Percentiles rank a stretch among this genome's conserved stretches.
phyloP scores from a whole-genome alignment of 1,284 basidiomycete genomes.

The Inonotus hispidus region DNA sequence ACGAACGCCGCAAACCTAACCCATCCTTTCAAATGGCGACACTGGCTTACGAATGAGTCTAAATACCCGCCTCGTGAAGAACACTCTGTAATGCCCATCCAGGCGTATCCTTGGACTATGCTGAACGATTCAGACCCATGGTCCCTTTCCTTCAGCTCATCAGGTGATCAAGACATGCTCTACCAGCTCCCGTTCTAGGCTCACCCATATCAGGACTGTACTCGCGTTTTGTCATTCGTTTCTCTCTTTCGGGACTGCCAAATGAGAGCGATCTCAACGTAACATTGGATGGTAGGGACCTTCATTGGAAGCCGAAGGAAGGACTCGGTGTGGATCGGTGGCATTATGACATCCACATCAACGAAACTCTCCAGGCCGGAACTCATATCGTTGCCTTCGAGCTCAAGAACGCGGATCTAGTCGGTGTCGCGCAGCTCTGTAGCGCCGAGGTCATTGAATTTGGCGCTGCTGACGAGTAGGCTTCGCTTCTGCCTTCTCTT shows the following conservation, averaged over 20 bases:
- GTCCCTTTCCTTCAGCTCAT: slow-evolving; percentile 56
- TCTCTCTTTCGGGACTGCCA: slow-evolving; percentile 76
- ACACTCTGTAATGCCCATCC: slow-evolving; percentile 70
- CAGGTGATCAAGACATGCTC: slow-evolving; percentile 34
- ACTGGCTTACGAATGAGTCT: slow-evolving; percentile 56
- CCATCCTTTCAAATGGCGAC: slow-evolving; percentile 56
- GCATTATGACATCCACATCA: slow-evolving; percentile 58
- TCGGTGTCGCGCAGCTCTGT: slow-evolving; percentile 65
- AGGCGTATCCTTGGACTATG: slow-evolving; percentile 70
- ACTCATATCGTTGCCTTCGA: slow-evolving; percentile 53
- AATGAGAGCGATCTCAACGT: slow-evolving; percentile 49
- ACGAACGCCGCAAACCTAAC: slow-evolving; percentile 53
- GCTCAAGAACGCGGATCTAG: slow-evolving; percentile 44
- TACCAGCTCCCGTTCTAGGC: background rate
- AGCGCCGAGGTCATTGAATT: slow-evolving; percentile 76
- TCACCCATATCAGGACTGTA: slow-evolving; percentile 32
- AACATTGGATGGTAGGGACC: slow-evolving; percentile 53
- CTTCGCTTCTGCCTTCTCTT: slow-evolving; percentile 9
- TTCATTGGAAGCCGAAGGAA: slow-evolving; percentile 51
- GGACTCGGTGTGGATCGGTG: slow-evolving; percentile 63
- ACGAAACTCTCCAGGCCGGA: slow-evolving; percentile 39
- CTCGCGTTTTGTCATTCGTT: slow-evolving; percentile 57
- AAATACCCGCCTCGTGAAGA: slow-evolving; percentile 42
- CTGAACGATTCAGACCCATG: slow-evolving; percentile 59
- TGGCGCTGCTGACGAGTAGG: slow-evolving; percentile 59